Conservation (phyloP, 2,329 filamentous ascomycete genomes). For the Trichoderma semiorbis region DNA sequence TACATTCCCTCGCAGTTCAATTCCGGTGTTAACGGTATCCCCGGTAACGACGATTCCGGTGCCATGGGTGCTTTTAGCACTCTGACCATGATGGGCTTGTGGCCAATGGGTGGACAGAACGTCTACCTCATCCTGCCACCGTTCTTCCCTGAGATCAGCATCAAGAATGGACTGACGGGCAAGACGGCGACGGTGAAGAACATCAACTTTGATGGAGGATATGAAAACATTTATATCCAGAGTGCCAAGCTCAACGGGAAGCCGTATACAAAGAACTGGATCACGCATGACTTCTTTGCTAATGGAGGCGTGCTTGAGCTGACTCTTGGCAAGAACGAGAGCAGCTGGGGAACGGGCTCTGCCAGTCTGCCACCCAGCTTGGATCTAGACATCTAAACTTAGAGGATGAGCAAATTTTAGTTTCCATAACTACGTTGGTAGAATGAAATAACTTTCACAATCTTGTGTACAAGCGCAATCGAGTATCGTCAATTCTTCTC, state of each 20-base stretch:
- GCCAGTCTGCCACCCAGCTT: slow-evolving; percentile 9
- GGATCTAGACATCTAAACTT: neutral
- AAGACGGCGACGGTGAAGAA: slow-evolving; percentile 31
- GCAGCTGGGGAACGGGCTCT: slow-evolving; percentile 24
- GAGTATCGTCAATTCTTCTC: neutral
- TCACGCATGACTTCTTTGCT: slow-evolving; percentile 58
- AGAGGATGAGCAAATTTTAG: neutral
- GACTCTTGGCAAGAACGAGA: slow-evolving; percentile 50
- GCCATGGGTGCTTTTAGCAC: slow-evolving; percentile 53
- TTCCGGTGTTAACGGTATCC: slow-evolving; percentile 55
- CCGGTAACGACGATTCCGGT: slow-evolving; percentile 51
- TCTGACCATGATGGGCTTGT: slow-evolving; percentile 50
- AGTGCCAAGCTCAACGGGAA: slow-evolving; percentile 54
- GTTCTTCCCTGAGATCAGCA: slow-evolving; percentile 46
- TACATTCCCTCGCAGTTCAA: slow-evolving; percentile 70
- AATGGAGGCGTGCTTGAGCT: slow-evolving; percentile 57
- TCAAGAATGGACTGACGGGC: slow-evolving; percentile 29
- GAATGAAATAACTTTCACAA: neutral
- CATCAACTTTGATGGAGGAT: slow-evolving; percentile 38
- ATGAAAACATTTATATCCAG: slow-evolving; percentile 56
- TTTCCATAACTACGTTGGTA: neutral
- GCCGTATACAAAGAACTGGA: slow-evolving; percentile 55
- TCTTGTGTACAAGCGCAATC: neutral
- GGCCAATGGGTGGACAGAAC: slow-evolving; percentile 51
- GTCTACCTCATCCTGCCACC: slow-evolving; percentile 51